A percentile compares a stretch with the other conserved stretches of the same genome.
Conservation (phyloP, 345 rosid genomes). For the Brassica carinata region DNA sequence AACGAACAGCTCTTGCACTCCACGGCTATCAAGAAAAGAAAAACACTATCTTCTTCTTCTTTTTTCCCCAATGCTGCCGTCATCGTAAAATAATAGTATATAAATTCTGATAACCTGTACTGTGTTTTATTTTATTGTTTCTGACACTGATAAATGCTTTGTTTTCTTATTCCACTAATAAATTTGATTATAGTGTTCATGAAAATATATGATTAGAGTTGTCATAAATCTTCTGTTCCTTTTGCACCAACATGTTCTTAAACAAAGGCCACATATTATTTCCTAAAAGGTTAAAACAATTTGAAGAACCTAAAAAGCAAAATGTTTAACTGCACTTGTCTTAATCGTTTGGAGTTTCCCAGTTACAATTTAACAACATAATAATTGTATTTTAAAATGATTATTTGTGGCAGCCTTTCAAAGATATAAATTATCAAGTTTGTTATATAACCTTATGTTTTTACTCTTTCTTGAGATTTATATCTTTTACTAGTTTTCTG, state of each 20-base stretch:
- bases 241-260: slow-evolving; percentile 30
- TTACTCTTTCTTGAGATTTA: not conserved
- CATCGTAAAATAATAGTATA: slow-evolving; percentile 31
- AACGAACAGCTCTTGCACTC: slow-evolving; percentile 37
- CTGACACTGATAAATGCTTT: slow-evolving; percentile 13
- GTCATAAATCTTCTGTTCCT: slow-evolving; percentile 29
- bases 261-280: slow-evolving; percentile 4
- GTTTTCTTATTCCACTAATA: not conserved
- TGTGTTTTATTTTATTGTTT: not conserved
- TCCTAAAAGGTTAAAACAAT: not conserved
- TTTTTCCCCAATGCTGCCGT: slow-evolving; percentile 45
- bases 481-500: not conserved
- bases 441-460: not conserved
- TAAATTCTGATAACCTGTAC: not conserved
- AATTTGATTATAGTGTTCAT: not conserved
- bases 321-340: not conserved
- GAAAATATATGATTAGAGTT: slow-evolving; percentile 7
- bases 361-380: not conserved
- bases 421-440: not conserved
- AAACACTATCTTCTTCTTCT: slow-evolving; percentile 45
- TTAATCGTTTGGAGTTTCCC: not conserved
- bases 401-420: not conserved
- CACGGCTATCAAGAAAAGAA: slow-evolving; percentile 42
- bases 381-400: not conserved
- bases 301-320: not conserved